Conservation (phyloP, 1,284 basidiomycete species). For the Cryptococcus sp. region DNA sequence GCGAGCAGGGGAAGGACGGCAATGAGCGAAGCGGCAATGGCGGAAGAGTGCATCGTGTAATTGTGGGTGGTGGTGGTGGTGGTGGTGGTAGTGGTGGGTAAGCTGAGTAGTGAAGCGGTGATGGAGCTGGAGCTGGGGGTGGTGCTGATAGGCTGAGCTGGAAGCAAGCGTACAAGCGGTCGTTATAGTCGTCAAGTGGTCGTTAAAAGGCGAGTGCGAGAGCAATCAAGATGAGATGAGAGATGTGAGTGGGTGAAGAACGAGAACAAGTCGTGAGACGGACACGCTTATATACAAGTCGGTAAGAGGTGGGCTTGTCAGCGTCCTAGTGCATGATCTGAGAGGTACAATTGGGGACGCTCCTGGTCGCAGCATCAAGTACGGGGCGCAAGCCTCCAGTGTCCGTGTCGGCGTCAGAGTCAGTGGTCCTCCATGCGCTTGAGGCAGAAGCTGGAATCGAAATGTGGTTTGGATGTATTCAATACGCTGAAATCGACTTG, state of each 20-base stretch:
- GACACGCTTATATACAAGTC: no score
- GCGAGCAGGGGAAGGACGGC: slow-evolving; percentile 2
- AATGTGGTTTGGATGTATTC: no score
- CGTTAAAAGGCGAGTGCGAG: neutral
- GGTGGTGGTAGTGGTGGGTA: neutral
- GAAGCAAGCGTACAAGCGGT: neutral
- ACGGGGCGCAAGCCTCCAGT: no score
- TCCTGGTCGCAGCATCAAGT: no score
- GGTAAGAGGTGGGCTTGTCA: no score
- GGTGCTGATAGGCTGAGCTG: neutral
- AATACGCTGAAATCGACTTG: no score
- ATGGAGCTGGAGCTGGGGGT: neutral
- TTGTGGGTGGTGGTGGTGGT: no score
- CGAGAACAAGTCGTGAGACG: neutral
- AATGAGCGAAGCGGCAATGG: slow-evolving; percentile 1
- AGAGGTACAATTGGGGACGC: no score
- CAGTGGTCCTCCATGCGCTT: no score
- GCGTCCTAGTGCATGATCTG: no score
- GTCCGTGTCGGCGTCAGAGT: no score
- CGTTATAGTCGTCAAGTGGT: neutral
- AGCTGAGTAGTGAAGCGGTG: neutral
- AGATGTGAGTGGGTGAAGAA: neutral
- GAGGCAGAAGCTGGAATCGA: no score
- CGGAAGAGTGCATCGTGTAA: slow-evolving; percentile 4
- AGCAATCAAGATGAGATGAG: neutral